Percentiles rank a stretch among this genome's conserved stretches.
These are phyloP conservation scores for Boletus subcaerulescens DNA, from an alignment of 768 basidiomycete genomes.

Conservation along the genomic window DNA sequence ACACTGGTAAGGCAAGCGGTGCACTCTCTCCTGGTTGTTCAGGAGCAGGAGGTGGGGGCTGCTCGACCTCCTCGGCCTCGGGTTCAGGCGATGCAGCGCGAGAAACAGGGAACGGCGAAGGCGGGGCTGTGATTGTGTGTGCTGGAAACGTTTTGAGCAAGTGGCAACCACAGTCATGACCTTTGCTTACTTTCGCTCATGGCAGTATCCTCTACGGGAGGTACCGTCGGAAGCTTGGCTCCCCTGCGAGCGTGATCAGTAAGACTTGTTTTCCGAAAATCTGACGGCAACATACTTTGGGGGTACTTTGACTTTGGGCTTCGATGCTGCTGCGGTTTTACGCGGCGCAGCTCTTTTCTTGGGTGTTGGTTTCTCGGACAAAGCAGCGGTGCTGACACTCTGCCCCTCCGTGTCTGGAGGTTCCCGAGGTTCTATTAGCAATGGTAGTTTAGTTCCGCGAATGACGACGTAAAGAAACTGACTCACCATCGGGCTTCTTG, in stretches of 20 bases:
- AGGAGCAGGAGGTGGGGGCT: constrained; percentile 27
- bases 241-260: constrained; percentile 28
- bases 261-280: background rate
- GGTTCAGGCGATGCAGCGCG: constrained; percentile 47
- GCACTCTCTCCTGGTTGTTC: constrained; percentile 44
- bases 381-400: constrained; percentile 7
- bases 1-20: constrained; percentile 56
- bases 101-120: constrained; percentile 53
- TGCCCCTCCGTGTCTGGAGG: constrained; percentile 26
- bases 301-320: constrained; percentile 31
- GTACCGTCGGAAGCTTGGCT: constrained; percentile 26
- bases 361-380: constrained; percentile 37
- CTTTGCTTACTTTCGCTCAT: constrained; percentile 60
- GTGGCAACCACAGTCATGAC: background rate
- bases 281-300: constrained; percentile 26
- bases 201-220: constrained; percentile 47
- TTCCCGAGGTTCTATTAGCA: constrained; percentile 30
- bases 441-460: constrained; percentile 3
- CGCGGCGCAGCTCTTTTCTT: constrained; percentile 50
- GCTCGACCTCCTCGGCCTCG: constrained; percentile 42
- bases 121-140: constrained; percentile 68
- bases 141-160: constrained; percentile 34
- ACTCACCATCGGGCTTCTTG: constrained; percentile 45
- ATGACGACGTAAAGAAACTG: constrained; percentile 23
- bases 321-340: constrained; percentile 40